A percentile compares a stretch with the other conserved stretches of the same genome.
phyloP scores from a whole-genome alignment of 495 filamentous ascomycete genomes.

The Extremus antarcticus region DNA sequence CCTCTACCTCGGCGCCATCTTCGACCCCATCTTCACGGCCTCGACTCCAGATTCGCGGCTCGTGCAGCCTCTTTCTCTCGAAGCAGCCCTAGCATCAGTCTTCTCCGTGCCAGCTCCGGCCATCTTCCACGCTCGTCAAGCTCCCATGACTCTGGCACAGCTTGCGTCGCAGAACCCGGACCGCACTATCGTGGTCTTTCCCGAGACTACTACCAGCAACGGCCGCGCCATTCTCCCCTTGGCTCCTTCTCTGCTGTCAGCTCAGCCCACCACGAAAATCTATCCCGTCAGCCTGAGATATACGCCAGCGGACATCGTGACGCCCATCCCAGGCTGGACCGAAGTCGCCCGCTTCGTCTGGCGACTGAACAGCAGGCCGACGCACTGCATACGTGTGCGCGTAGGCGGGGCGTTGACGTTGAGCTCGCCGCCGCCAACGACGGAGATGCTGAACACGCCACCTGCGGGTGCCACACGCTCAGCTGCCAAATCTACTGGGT shows the following conservation, averaged over 20 bases:
- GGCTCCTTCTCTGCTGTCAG: slow-evolving; percentile 57
- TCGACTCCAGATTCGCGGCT: slow-evolving; percentile 62
- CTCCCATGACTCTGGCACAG: slow-evolving; percentile 47
- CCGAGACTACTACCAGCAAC: slow-evolving; percentile 89
- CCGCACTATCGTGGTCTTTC: slow-evolving; percentile 72
- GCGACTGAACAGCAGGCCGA: slow-evolving; percentile 72
- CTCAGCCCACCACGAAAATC: slow-evolving; percentile 54
- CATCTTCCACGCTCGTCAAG: slow-evolving; percentile 1
- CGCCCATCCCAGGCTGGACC: slow-evolving; percentile 58
- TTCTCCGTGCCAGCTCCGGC: slow-evolving; percentile 33
- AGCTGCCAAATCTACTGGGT: not conserved
- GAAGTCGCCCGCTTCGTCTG: slow-evolving; percentile 62
- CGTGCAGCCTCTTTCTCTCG: slow-evolving; percentile 65
- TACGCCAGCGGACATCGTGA: slow-evolving; percentile 77
- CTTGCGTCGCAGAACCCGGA: slow-evolving; percentile 58
- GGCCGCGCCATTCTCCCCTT: slow-evolving; percentile 81
- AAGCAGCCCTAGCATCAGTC: slow-evolving; percentile 58
- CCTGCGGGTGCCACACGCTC: not conserved
- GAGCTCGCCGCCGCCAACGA: not conserved
- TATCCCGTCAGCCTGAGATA: slow-evolving; percentile 87
- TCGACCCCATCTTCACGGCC: slow-evolving; percentile 85
- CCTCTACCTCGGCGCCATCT: slow-evolving; percentile 91
- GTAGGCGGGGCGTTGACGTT: slow-evolving; percentile 44
- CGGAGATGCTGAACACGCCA: not conserved
- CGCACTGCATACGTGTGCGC: slow-evolving; percentile 79